Evolutionary conservation across 495 filamentous ascomycete genomes (phyloP).

Genomic region (Bacidia rubella): DNA sequence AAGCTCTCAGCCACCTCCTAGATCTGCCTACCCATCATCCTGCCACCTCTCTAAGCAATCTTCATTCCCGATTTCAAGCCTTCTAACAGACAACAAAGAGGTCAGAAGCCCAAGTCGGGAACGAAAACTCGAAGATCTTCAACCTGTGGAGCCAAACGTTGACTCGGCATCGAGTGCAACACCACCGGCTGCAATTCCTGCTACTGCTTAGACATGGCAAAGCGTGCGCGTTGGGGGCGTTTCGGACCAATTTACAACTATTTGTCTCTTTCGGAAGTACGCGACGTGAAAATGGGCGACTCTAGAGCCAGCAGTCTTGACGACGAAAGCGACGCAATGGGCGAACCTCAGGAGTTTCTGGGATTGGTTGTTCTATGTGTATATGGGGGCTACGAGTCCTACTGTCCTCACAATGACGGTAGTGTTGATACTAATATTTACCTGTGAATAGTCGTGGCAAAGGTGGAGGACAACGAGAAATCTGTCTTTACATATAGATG

Average conservation of each 20-base stretch:
- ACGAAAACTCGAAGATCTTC: conserved; percentile 5
- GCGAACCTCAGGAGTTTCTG: neutral
- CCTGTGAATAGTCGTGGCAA: neutral
- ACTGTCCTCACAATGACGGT: neutral
- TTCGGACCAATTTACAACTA: neutral
- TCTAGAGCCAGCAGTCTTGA: no score
- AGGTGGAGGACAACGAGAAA: neutral
- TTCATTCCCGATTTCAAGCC: conserved; percentile 7
- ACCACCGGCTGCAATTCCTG: neutral
- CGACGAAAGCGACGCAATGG: no score
- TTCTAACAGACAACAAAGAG: conserved; percentile 19
- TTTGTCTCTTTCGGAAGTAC: neutral
- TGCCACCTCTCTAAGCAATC: neutral
- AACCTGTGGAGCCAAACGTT: neutral
- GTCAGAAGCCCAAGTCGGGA: conserved; percentile 11
- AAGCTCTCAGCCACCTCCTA: neutral
- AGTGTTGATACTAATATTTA: neutral
- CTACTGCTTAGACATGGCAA: neutral
- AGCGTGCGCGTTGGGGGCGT: neutral
- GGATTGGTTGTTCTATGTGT: neutral
- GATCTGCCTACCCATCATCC: neutral
- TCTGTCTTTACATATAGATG: neutral
- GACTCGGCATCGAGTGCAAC: neutral
- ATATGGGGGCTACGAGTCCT: neutral
- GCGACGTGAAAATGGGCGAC: neutral